Percentiles rank a stretch among this genome's conserved stretches.
Evolutionary conservation across 2,329 filamentous ascomycete species (phyloP).

Genomic region (Trichoderma pleuroti): DNA sequence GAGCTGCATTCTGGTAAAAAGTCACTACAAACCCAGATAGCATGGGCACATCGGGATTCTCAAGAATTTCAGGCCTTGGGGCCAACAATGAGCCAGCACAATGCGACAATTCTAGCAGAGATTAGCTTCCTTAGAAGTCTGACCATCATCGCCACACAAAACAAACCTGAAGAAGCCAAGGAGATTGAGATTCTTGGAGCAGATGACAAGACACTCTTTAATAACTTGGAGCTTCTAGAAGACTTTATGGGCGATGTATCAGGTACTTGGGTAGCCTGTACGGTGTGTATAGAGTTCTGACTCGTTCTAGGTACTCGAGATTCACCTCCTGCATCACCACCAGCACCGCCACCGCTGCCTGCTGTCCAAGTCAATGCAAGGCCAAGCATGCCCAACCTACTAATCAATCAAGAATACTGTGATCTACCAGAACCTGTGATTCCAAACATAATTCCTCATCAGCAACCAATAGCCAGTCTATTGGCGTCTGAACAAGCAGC

Average conservation of each 20-base stretch:
- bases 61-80: constrained; percentile 22
- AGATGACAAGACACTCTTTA: not conserved
- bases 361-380: not conserved
- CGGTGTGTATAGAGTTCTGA: not conserved
- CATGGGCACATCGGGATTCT: not conserved
- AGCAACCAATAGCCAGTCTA: not conserved
- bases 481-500: not conserved
- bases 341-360: not conserved
- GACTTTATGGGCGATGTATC: not conserved
- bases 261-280: not conserved
- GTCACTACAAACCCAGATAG: not conserved
- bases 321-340: not conserved
- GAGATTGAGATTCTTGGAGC: not conserved
- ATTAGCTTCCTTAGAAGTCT: constrained; percentile 26
- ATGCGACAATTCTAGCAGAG: constrained; percentile 30
- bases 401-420: not conserved
- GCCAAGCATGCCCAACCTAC: not conserved
- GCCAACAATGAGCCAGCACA: constrained; percentile 28
- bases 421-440: not conserved
- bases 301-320: not conserved
- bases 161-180: not conserved
- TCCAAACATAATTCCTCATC: not conserved
- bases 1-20: not conserved
- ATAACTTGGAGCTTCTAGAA: not conserved
- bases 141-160: not conserved